Base-by-base conservation (phyloP, 768 basidiomycete genomes). In the Cyclocybe cylindracea region DNA sequence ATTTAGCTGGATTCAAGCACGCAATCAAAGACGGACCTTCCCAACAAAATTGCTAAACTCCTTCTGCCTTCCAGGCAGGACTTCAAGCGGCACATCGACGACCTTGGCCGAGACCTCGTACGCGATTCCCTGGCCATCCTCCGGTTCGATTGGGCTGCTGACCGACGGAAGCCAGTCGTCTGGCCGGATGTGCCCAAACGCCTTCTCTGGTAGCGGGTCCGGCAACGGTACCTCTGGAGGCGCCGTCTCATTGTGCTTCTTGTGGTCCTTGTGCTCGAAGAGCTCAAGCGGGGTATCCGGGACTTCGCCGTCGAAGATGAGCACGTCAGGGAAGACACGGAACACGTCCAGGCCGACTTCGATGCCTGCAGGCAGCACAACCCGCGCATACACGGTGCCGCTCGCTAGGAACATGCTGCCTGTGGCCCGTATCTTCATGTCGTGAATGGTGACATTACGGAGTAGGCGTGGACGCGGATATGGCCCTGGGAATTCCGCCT, bases 181-280 rank as follows among this genome's bases (percentile, higher is more conserved):
- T 0, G 89, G 89, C 10, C 78, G 70, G 42, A 94, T 85, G 55
- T 83, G 86, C 7, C 82, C 91, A 65, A 93, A 94, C 1, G 91
- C 91, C 14, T 74, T 72, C 31, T 79, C 77, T 2, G 90, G 91
- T 3, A 89, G 66, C 1, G 91, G 91, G 55, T 80, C 73, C 0
- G 88, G 84, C 2, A 85, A 72, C 1, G 83, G 78, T 10, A 61
- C 73, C n/a, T 75, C 65, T 0, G 82, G 78, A 0, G 77, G 72
- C 14, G 69, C 51, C 10, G 56, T 18, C 5, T 44, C 50, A 10
- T 39, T 32, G 10, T 44, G 54, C 5, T 32, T 44, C 29, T 54
- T 48, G n/a, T 51, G 42, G 24, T 24, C 5, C 24, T 24, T 24
- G 24, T 24, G 24, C 24, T 24, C 24, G 24, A 24, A 24, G 24